Conservation (phyloP, 129 eudicot genomes). For the Silybum marianum region DNA sequence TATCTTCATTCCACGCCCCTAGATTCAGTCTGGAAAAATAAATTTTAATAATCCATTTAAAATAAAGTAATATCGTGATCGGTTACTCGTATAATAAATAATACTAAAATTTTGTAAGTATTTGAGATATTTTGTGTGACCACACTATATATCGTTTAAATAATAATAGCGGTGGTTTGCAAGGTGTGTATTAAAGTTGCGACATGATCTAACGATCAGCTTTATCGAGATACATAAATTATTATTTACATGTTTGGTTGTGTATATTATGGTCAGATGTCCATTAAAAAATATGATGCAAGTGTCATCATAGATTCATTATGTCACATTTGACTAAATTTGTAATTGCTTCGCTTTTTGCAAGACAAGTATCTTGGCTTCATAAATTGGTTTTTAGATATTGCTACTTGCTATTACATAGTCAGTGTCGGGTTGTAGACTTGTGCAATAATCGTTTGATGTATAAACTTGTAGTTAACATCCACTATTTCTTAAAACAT, state of each 20-base stretch:
- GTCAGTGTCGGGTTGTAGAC: neutral
- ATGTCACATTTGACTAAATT: conserved; percentile 9
- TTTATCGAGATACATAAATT: neutral
- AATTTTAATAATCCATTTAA: too few relatives aligned
- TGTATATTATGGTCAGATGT: neutral
- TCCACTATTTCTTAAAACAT: neutral
- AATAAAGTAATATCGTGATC: neutral
- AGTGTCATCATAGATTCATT: neutral
- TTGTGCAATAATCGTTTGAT: neutral
- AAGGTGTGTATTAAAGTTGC: neutral
- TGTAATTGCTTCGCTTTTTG: neutral
- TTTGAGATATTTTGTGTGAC: neutral
- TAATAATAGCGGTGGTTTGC: neutral
- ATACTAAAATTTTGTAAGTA: neutral
- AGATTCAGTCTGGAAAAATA: neutral
- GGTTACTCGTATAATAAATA: neutral
- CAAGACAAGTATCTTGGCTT: neutral
- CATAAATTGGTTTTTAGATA: neutral
- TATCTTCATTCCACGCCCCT: neutral
- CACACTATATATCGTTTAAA: neutral
- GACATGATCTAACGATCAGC: neutral
- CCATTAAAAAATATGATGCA: neutral
- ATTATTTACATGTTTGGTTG: neutral
- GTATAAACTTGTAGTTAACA: neutral
- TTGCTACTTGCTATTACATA: neutral